Percentiles rank a stretch among this genome's conserved stretches.
Conservation (phyloP, 163 green algal genomes). For the Prototheca stagnorum region DNA sequence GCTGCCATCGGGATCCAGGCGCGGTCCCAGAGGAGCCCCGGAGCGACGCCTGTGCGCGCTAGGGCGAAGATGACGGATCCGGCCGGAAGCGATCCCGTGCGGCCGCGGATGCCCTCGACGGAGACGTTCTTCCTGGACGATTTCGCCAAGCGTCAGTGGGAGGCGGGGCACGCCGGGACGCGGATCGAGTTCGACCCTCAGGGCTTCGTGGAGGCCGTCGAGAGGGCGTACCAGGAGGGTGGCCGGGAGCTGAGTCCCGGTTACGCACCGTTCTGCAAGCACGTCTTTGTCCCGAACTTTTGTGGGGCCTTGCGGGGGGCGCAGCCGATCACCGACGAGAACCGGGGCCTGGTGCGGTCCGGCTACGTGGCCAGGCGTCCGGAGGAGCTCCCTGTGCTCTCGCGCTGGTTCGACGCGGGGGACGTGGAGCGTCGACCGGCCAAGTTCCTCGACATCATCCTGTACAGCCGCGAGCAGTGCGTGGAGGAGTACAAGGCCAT, state of each 20-base stretch:
- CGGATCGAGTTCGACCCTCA: not conserved
- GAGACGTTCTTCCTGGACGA: not conserved
- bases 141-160: not conserved
- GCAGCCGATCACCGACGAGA: constrained; percentile 58
- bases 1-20: no score
- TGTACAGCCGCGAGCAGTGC: constrained; percentile 79
- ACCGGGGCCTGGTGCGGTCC: constrained; percentile 49
- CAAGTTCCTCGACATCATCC: constrained; percentile 78
- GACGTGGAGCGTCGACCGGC: constrained; percentile 30
- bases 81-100: no score
- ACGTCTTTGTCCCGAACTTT: constrained; percentile 90
- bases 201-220: not conserved
- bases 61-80: no score
- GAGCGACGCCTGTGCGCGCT: no score
- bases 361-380: constrained; percentile 65
- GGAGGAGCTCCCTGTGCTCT: constrained; percentile 79
- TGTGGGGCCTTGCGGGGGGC: constrained; percentile 14
- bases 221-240: not conserved
- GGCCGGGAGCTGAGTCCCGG: constrained; percentile 57
- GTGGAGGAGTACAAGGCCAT: constrained; percentile 36
- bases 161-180: not conserved
- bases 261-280: constrained; percentile 94
- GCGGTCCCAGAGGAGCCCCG: no score
- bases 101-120: no score
- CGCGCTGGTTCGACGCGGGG: constrained; percentile 40